Conservation (phyloP, 2,329 filamentous ascomycete genomes). For the Penicillium glabrum region DNA sequence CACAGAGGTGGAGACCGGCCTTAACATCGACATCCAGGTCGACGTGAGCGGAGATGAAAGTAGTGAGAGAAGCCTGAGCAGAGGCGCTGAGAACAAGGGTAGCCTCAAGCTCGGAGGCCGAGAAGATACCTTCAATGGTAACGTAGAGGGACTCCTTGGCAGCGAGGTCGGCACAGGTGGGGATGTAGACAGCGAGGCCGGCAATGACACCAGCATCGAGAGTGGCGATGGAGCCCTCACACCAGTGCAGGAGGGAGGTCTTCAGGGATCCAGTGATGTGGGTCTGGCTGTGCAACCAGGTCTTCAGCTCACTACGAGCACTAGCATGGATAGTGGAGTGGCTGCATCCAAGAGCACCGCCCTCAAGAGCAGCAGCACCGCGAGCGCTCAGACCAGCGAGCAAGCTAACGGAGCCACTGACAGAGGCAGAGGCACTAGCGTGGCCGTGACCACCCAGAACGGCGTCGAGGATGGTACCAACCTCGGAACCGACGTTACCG, state of each 20-base stretch:
- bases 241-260: slow-evolving; percentile 33
- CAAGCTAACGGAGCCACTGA: slow-evolving; percentile 14
- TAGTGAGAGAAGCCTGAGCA: slow-evolving; percentile 28
- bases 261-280: slow-evolving; percentile 29
- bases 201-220: slow-evolving; percentile 30
- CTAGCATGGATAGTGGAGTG: slow-evolving; percentile 26
- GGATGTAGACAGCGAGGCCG: slow-evolving; percentile 35
- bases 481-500: neutral
- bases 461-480: slow-evolving; percentile 14
- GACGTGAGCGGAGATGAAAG: slow-evolving; percentile 27
- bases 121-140: slow-evolving; percentile 38
- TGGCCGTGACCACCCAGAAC: slow-evolving; percentile 21
- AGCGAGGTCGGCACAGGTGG: slow-evolving; percentile 33
- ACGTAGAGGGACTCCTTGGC: slow-evolving; percentile 38
- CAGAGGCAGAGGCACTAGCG: slow-evolving; percentile 16
- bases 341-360: slow-evolving; percentile 36
- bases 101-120: slow-evolving; percentile 24
- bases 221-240: slow-evolving; percentile 25
- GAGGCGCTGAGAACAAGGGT: slow-evolving; percentile 32
- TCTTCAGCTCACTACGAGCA: slow-evolving; percentile 30
- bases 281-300: slow-evolving; percentile 29
- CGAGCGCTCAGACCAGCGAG: slow-evolving; percentile 32
- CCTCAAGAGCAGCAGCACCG: slow-evolving; percentile 37
- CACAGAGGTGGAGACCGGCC: slow-evolving; percentile 35
- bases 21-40: slow-evolving; percentile 29